Conservation (phyloP, 208 protist genomes). For the Leishmania major region DNA sequence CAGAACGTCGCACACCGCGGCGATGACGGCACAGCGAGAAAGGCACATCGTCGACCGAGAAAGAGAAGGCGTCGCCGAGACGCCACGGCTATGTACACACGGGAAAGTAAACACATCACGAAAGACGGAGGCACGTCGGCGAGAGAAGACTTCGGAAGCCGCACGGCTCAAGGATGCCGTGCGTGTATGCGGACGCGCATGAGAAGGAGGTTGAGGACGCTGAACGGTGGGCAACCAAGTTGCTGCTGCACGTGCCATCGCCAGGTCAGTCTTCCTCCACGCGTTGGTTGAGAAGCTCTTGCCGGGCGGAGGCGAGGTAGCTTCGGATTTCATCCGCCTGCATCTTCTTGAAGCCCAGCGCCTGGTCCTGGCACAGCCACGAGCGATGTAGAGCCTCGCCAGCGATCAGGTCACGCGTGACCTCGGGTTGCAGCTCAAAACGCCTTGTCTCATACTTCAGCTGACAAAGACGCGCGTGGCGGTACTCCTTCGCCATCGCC, state of each 20-base stretch:
- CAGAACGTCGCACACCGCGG: not conserved
- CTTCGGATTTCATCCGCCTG: conserved; percentile 23
- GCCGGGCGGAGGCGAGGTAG: conserved; percentile 18
- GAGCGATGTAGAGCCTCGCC: conserved; percentile 31
- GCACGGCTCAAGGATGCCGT: not conserved
- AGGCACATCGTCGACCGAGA: not conserved
- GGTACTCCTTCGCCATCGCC: conserved; percentile 33
- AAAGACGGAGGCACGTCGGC: not conserved
- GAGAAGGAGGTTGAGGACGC: not conserved
- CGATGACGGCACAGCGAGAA: not conserved
- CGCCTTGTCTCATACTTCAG: conserved; percentile 27
- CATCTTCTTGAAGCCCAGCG: conserved; percentile 16
- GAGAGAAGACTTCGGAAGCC: not conserved
- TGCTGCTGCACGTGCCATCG: not conserved
- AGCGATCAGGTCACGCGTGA: conserved; percentile 22
- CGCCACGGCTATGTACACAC: conserved; percentile 3
- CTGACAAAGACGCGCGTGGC: conserved; percentile 19
- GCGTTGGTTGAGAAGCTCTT: conserved; percentile 3
- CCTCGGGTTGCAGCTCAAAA: conserved; percentile 10
- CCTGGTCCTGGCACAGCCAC: conserved; percentile 29
- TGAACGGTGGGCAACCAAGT: too few relatives aligned
- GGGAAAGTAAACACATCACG: not conserved
- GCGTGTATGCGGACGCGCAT: not conserved
- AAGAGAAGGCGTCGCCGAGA: not conserved
- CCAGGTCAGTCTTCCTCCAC: conserved; percentile 8